Percentiles rank a stretch among this genome's conserved stretches.
Conservation (phyloP, 2,329 filamentous ascomycete species). For the Colletotrichum lindemuthianum region DNA sequence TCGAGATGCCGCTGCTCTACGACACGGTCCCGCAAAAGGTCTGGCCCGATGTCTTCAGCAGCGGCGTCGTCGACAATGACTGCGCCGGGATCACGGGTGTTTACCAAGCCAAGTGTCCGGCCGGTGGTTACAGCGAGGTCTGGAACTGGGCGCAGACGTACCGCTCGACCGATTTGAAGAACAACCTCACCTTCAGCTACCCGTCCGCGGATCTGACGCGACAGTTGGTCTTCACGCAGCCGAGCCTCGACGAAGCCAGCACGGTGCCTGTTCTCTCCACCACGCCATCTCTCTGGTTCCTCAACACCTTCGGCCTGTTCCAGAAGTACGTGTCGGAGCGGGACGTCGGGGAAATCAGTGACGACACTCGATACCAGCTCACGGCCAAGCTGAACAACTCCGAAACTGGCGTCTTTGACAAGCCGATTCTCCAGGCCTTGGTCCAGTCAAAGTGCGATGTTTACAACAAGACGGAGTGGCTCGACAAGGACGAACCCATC, state of each 20-base stretch:
- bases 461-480: background rate
- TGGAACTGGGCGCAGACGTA: slow-evolving; percentile 10
- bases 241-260: background rate
- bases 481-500: background rate
- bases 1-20: slow-evolving; percentile 3
- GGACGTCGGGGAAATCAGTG: background rate
- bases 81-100: background rate
- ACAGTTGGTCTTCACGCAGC: background rate
- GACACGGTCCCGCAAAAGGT: background rate
- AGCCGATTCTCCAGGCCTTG: slow-evolving; percentile 5
- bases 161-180: background rate
- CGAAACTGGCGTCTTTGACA: background rate
- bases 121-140: background rate
- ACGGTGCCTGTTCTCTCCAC: background rate
- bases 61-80: background rate
- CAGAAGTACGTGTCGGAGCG: slow-evolving; percentile 1
- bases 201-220: slow-evolving; percentile 1
- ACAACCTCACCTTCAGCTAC: background rate
- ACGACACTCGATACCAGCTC: background rate
- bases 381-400: background rate
- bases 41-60: background rate
- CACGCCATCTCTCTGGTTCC: slow-evolving; percentile 3
- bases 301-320: slow-evolving; percentile 6
- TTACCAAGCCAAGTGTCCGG: slow-evolving; percentile 1
- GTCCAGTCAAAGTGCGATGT: slow-evolving; percentile 5